Evolutionary conservation across 345 rosid species (phyloP), one percentile per base, ranked within the genome.

Genomic region (Schrenkiella parvula): DNA sequence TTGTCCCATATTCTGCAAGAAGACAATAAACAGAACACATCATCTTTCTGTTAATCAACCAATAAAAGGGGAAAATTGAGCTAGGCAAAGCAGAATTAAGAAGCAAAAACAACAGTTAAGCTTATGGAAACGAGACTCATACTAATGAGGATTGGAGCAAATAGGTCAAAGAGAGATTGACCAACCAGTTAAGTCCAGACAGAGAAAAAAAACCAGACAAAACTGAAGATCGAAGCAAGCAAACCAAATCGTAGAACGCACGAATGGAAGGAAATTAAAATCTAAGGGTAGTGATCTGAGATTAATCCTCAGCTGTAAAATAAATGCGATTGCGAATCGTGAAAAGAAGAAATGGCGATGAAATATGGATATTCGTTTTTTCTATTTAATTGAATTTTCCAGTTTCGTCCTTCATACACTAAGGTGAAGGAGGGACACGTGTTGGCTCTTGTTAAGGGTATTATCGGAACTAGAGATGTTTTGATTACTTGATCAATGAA

Each of bases 1-100:
- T 55, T 29, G 76, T 46, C 41, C 79, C 89, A 88, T 85, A 0
- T 38, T 63, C 87, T 84, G 81, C 78, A 48, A 76, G 29, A 19
- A 4, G 23, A 23, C 17, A 50, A 25, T 3, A 68, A 12, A 15
- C 61, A 58, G 15, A 42, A 2, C 5, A 15, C 52, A 25, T 19
- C 65, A 8, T 73, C 19, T 46, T 2, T 23, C 52, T 60, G 25
- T 62, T 62, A 56, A 50, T 43, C 50, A 34, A 44, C 15, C 31
- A 53, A 43, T 1, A 64, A 4, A 13, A 44, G 9, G n/a, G 23
- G 1, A 41, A 29, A 31, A 50, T 38, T 73, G 52, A 66, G 26
- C 43, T 50, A 50, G 17, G 6, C 15, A 38, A n/a, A 52, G 46
- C 35, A 4, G 5, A n/a, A 41, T 17, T 19, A 1, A 15, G 28